Evolutionary conservation across 441 rosid genomes (phyloP), one percentile per base, ranked within the genome.

Genomic region (Populus tomentosa): DNA sequence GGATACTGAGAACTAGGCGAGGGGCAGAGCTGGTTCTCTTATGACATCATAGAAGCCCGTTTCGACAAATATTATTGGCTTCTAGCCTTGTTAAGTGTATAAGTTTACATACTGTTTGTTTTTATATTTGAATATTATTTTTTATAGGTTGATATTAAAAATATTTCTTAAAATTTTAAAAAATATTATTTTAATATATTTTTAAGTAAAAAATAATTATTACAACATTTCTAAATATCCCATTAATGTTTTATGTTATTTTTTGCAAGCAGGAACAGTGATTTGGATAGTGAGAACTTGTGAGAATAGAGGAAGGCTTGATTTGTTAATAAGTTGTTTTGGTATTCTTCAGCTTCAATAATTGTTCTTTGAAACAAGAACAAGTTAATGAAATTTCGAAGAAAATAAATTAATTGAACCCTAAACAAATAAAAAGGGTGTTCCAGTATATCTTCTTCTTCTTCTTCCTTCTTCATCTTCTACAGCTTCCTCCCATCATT

Each of bases 21-120:
- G 42, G 81, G 85, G 14, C 74, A 84, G 70, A 86, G 90, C 86
- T 95, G 97, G 99, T 95, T 92, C 78, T 82, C 87, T 0, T 94
- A 95, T 80, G 88, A 95, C 87, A 95, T 95, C 97, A 86, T 84
- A n/a, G 84, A 93, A 83, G 91, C 95, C 21, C 79, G 90, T 32
- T 83, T 95, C 10, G 92, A 95, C 81, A 89, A 84, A 7, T 93
- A 85, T 70, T 92, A 95, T 78, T 93, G 96, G 97, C 83, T 95
- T 74, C 77, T 95, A 59, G 91, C 95, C 3, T 14, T 87, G 3
- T 26, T 2, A 26, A 26, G 28, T 26, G 28, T 26, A 26, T 8
- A 38, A 38, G 42, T 2, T 38, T 1, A 38, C 0, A 38, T 9
- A 24, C 42, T 9, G 42, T 38, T 38, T 38, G 42, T 9, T 38